These are phyloP conservation scores for Pyrenophora teres DNA, from an alignment of 2,329 filamentous ascomycete genomes.

Conservation along the genomic window DNA sequence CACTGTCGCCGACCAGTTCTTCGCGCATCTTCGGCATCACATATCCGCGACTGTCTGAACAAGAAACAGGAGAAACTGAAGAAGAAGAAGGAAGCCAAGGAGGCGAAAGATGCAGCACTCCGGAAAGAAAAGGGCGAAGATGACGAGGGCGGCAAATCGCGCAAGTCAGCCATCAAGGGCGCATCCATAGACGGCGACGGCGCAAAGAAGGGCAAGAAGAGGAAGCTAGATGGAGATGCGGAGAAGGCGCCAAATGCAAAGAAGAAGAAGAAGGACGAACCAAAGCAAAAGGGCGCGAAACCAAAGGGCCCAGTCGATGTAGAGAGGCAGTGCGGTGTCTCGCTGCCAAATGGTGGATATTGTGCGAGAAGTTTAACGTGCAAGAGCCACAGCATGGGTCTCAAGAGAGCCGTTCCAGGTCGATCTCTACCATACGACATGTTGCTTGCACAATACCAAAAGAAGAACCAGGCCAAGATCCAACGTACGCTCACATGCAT, in stretches of 20 bases:
- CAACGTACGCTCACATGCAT: slow-evolving; percentile 70
- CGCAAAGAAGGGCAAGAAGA: slow-evolving; percentile 53
- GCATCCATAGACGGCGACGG: slow-evolving; percentile 44
- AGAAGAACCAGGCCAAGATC: slow-evolving; percentile 98
- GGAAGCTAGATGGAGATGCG: slow-evolving; percentile 60
- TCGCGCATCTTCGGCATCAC: slow-evolving; percentile 72
- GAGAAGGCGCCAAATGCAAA: slow-evolving; percentile 78
- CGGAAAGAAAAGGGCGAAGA: slow-evolving; percentile 54
- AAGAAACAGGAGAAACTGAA: slow-evolving; percentile 73
- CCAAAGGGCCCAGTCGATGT: slow-evolving; percentile 93
- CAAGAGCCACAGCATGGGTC: slow-evolving; percentile 94
- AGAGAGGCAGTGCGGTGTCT: slow-evolving; percentile 89
- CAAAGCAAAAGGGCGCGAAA: slow-evolving; percentile 80
- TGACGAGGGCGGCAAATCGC: slow-evolving; percentile 49
- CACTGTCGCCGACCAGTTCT: slow-evolving; percentile 91
- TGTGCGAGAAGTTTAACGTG: slow-evolving; percentile 90
- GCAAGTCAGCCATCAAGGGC: slow-evolving; percentile 50
- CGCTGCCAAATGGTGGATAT: slow-evolving; percentile 80
- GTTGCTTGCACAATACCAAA: slow-evolving; percentile 71
- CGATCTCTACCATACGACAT: slow-evolving; percentile 90
- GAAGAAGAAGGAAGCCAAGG: slow-evolving; percentile 67
- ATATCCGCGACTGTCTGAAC: slow-evolving; percentile 82
- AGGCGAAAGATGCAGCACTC: slow-evolving; percentile 56
- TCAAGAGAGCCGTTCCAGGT: slow-evolving; percentile 85
- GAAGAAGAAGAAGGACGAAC: slow-evolving; percentile 95